Conservation (phyloP, 306 rosid genomes). For the Chamaecrista fasciculata region DNA sequence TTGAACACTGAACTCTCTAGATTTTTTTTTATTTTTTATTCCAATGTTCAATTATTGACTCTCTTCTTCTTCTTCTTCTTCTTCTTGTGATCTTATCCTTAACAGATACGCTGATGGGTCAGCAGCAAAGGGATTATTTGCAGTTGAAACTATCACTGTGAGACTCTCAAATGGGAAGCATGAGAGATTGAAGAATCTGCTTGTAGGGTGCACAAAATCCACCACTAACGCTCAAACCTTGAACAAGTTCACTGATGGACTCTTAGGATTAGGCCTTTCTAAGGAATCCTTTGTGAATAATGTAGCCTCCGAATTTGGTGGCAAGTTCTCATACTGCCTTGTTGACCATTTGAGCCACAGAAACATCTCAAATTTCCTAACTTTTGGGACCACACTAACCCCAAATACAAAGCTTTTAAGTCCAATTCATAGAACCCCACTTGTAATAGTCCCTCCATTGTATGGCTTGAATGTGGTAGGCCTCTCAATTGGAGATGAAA, state of each 20-base stretch:
- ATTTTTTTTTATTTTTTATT: background rate
- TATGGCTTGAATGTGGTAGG: slow-evolving; percentile 53
- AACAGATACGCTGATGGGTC: slow-evolving; percentile 63
- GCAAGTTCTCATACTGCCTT: slow-evolving; percentile 74
- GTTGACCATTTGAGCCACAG: slow-evolving; percentile 63
- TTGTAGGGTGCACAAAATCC: slow-evolving; percentile 70
- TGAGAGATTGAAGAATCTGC: slow-evolving; percentile 33
- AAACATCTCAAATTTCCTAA: slow-evolving; percentile 46
- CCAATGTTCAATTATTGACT: slow-evolving; percentile 16
- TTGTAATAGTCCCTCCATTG: slow-evolving; percentile 29
- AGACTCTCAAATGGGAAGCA: slow-evolving; percentile 40
- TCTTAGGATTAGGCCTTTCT: slow-evolving; percentile 60
- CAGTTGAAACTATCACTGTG: slow-evolving; percentile 58
- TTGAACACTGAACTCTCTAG: too few species aligned
- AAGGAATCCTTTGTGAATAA: slow-evolving; percentile 42
- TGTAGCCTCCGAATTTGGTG: slow-evolving; percentile 40
- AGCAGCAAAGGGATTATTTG: slow-evolving; percentile 61
- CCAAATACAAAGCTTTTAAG: background rate
- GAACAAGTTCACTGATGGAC: slow-evolving; percentile 47
- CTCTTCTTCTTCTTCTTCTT: background rate
- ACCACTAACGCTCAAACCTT: slow-evolving; percentile 12
- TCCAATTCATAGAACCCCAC: slow-evolving; percentile 38
- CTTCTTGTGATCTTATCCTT: background rate
- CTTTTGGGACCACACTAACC: slow-evolving; percentile 36
- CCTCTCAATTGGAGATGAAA: slow-evolving; percentile 42